Conservation (phyloP, 306 rosid species). For the Gynostemma pentaphyllum region DNA sequence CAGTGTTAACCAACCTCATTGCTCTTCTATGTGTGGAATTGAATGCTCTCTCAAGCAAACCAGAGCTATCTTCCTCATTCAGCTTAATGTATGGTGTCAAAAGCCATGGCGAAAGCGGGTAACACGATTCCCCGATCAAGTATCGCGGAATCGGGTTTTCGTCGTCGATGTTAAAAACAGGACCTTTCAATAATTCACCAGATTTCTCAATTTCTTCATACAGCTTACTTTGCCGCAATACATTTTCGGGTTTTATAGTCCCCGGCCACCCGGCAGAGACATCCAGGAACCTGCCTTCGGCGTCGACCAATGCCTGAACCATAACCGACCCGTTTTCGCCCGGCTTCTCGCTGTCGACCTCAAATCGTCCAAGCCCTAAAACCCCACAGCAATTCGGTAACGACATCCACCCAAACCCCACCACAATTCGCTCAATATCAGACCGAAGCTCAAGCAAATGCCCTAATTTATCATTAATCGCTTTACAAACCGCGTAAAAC, state of each 20-base stretch:
- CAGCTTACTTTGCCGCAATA: slow-evolving; percentile 60
- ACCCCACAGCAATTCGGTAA: slow-evolving; percentile 75
- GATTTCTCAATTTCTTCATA: slow-evolving; percentile 46
- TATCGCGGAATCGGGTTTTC: slow-evolving; percentile 52
- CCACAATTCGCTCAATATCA: slow-evolving; percentile 26
- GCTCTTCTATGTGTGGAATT: slow-evolving; percentile 41
- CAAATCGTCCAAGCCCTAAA: slow-evolving; percentile 43
- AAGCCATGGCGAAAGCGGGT: slow-evolving; percentile 74
- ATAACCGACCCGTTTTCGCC: slow-evolving; percentile 32
- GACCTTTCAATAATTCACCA: slow-evolving; percentile 45
- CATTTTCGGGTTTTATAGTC: slow-evolving; percentile 36
- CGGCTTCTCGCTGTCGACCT: slow-evolving; percentile 21
- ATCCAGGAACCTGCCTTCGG: slow-evolving; percentile 62
- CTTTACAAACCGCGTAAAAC: slow-evolving; percentile 44
- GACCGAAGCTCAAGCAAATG: slow-evolving; percentile 49
- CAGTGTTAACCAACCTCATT: slow-evolving; percentile 36
- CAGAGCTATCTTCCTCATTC: slow-evolving; percentile 38
- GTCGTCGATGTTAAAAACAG: slow-evolving; percentile 33
- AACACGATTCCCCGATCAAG: slow-evolving; percentile 62
- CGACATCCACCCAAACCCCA: slow-evolving; percentile 51
- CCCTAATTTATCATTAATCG: slow-evolving; percentile 31
- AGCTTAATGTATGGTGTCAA: slow-evolving; percentile 51
- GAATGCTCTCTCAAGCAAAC: slow-evolving; percentile 37
- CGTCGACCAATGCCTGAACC: slow-evolving; percentile 73
- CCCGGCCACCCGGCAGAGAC: slow-evolving; percentile 88